A percentile compares a stretch with the other conserved stretches of the same genome.
Conservation (phyloP, 169 alveolate species). For the Plasmodium coatneyi region DNA sequence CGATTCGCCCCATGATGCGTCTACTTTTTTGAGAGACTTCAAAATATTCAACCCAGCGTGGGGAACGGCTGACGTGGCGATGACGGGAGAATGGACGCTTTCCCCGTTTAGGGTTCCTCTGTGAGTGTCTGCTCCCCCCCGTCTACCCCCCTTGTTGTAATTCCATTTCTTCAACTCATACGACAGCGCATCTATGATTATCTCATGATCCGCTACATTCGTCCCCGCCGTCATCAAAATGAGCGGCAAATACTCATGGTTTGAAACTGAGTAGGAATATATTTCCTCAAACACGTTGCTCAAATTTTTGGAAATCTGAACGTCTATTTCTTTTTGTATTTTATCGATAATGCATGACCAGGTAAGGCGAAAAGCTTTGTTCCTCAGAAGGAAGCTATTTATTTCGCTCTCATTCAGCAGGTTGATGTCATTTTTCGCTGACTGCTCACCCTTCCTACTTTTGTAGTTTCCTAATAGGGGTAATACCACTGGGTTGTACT, state of each 20-base stretch:
- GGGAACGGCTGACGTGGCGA: not conserved
- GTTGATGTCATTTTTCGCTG: not conserved
- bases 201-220: conserved; percentile 65
- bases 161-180: conserved; percentile 43
- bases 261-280: conserved; percentile 31
- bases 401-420: conserved; percentile 39
- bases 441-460: not conserved
- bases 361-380: conserved; percentile 54
- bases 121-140: no score
- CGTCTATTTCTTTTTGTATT: conserved; percentile 56
- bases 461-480: conserved; percentile 28
- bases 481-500: conserved; percentile 45
- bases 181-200: conserved; percentile 45
- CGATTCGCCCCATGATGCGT: not conserved
- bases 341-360: conserved; percentile 44
- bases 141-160: not conserved
- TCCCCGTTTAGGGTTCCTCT: not conserved
- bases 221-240: conserved; percentile 68
- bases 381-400: conserved; percentile 47
- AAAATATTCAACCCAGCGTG: not conserved
- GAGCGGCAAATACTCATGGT: conserved; percentile 30
- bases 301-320: conserved; percentile 50
- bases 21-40: not conserved
- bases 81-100: not conserved
- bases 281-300: conserved; percentile 55